Evolutionary conservation across 2,329 filamentous ascomycete genomes (phyloP).

Genomic region (Trichoderma arundinaceum): DNA sequence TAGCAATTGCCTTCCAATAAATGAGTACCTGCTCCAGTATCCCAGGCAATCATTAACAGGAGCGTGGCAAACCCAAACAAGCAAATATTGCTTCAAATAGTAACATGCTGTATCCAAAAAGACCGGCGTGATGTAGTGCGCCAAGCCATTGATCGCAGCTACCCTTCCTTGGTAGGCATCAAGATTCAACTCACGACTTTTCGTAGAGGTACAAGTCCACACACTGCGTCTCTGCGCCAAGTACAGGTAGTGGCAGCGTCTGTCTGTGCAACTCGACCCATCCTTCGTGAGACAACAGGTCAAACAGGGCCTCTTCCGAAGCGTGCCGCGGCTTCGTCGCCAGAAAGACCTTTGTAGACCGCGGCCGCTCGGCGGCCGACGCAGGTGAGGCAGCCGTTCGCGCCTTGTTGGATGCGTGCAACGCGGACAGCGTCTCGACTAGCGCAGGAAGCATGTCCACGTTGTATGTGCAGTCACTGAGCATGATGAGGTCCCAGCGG

Average conservation of each 20-base stretch:
- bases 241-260: constrained; percentile 52
- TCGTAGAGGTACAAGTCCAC: constrained; percentile 61
- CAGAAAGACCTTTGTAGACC: constrained; percentile 54
- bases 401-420: constrained; percentile 49
- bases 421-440: constrained; percentile 57
- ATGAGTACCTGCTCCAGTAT: neutral
- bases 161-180: neutral
- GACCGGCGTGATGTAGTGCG: neutral
- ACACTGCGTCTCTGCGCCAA: constrained; percentile 51
- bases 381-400: constrained; percentile 30
- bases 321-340: constrained; percentile 63
- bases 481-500: constrained; percentile 59
- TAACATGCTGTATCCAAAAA: neutral
- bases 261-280: constrained; percentile 54
- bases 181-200: constrained; percentile 38
- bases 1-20: too few relatives aligned
- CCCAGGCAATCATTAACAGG: neutral
- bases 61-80: neutral
- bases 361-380: constrained; percentile 32
- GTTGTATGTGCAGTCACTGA: constrained; percentile 68
- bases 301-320: constrained; percentile 57
- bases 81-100: neutral
- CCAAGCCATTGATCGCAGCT: neutral
- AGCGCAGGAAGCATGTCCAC: constrained; percentile 60
- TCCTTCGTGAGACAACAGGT: constrained; percentile 51